Conservation (phyloP, 1,139 yeast species). For the Yamadazyma sp. region DNA sequence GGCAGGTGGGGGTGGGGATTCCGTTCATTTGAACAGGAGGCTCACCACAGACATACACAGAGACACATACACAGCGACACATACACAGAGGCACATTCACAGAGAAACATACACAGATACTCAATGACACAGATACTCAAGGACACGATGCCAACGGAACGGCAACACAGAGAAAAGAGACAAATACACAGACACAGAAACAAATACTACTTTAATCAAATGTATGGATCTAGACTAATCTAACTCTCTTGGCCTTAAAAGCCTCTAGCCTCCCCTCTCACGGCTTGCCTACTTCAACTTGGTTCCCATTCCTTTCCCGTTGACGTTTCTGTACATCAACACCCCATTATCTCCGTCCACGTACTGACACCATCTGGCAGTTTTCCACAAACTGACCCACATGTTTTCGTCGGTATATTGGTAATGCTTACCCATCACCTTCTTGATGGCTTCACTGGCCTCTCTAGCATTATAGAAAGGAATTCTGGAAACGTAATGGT, state of each 20-base stretch:
- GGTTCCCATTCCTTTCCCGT: conserved; percentile 41
- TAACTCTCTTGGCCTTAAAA: not conserved
- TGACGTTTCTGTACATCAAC: conserved; percentile 58
- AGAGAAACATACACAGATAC: no score
- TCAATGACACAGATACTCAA: no score
- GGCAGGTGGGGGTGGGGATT: conserved; percentile 54
- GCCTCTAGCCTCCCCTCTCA: not conserved
- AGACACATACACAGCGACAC: no score
- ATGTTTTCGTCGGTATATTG: conserved; percentile 53
- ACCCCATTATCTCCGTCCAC: conserved; percentile 64
- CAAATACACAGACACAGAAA: no score
- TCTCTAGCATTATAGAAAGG: conserved; percentile 65
- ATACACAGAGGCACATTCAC: no score
- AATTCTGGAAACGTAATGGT: conserved; percentile 61
- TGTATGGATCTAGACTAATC: no score
- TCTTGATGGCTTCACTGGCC: conserved; percentile 56
- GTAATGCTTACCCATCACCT: conserved; percentile 62
- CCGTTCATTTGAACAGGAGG: no score
- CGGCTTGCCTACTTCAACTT: conserved; percentile 7
- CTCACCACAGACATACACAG: no score
- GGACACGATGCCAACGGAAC: no score
- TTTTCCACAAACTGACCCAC: conserved; percentile 60
- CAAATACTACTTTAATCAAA: no score
- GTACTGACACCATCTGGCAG: conserved; percentile 56
- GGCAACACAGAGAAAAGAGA: no score